Evolutionary conservation across 2,329 filamentous ascomycete species (phyloP).

Genomic region (Penicillium verrucosum): DNA sequence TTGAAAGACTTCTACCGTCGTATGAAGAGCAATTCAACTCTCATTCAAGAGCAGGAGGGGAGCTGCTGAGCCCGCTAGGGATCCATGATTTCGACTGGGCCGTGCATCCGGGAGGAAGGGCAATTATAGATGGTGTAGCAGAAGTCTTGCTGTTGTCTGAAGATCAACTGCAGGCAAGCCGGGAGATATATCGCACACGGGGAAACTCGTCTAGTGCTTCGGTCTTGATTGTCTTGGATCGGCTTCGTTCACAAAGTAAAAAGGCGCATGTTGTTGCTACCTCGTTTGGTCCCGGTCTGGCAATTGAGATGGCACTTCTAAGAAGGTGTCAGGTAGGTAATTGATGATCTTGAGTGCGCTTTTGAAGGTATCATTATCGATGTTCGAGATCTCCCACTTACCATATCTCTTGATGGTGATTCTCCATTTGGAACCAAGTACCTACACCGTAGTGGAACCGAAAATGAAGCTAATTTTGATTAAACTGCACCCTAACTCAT

Average conservation of each 20-base stretch:
- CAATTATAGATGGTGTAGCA: background rate
- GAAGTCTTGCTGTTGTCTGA: background rate
- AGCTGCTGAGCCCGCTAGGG: background rate
- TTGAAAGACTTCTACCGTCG: background rate
- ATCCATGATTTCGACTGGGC: background rate
- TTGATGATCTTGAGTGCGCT: too few relatives aligned
- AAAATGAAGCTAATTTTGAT: too few relatives aligned
- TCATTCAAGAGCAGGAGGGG: too few relatives aligned
- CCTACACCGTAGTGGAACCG: too few relatives aligned
- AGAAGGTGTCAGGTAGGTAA: background rate
- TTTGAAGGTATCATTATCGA: too few relatives aligned
- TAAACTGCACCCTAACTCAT: too few relatives aligned
- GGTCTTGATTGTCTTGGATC: conserved; percentile 3
- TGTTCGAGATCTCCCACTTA: too few relatives aligned
- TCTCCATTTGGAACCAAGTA: too few relatives aligned
- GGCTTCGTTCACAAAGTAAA: background rate
- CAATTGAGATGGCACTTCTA: background rate
- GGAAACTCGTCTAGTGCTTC: conserved; percentile 3
- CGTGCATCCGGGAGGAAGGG: background rate
- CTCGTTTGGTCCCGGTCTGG: conserved; percentile 1
- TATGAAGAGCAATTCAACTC: background rate
- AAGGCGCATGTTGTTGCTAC: background rate
- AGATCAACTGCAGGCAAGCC: background rate
- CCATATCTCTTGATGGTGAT: too few relatives aligned
- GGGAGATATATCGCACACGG: conserved; percentile 1